These are phyloP conservation scores for Naganishia randhawae DNA, from an alignment of 768 basidiomycete species.

Conservation along the genomic window DNA sequence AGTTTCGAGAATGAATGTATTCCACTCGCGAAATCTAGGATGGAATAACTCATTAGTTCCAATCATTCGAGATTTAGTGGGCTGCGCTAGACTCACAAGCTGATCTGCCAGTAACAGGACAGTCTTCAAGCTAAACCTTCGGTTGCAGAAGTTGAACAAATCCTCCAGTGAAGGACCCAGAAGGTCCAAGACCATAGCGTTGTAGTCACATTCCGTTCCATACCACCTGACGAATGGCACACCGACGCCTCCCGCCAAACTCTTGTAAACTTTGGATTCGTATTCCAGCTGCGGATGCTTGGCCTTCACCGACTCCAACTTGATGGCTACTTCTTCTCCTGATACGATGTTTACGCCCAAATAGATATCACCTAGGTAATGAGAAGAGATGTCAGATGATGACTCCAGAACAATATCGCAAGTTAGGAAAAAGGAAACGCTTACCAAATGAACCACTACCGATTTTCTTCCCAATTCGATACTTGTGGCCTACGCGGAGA, in stretches of 20 bases:
- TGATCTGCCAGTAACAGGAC: constrained; percentile 91
- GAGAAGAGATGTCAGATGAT: constrained; percentile 47
- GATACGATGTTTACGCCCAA: constrained; percentile 99
- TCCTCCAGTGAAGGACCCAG: constrained; percentile 58
- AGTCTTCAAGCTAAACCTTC: constrained; percentile 89
- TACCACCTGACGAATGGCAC: constrained; percentile 92
- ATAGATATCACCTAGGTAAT: constrained; percentile 77
- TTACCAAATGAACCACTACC: constrained; percentile 94
- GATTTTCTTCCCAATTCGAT: constrained; percentile 98
- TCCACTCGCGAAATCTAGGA: constrained; percentile 85
- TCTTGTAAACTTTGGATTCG: constrained; percentile 87
- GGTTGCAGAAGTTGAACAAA: constrained; percentile 61
- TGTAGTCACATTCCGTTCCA: constrained; percentile 95
- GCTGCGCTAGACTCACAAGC: constrained; percentile 60
- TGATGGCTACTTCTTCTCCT: constrained; percentile 98
- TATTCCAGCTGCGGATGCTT: constrained; percentile 98
- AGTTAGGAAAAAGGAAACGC: constrained; percentile 46
- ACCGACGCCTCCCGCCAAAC: constrained; percentile 79
- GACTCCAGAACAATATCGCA: background rate
- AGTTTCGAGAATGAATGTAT: constrained; percentile 90
- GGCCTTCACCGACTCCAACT: constrained; percentile 98
- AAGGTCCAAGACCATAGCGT: constrained; percentile 98
- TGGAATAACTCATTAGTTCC: constrained; percentile 20
- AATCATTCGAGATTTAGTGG: background rate
- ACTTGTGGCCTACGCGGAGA: constrained; percentile 57